Base-by-base conservation (phyloP, 1,139 yeast genomes). In the Debaryomyces fabryi region DNA sequence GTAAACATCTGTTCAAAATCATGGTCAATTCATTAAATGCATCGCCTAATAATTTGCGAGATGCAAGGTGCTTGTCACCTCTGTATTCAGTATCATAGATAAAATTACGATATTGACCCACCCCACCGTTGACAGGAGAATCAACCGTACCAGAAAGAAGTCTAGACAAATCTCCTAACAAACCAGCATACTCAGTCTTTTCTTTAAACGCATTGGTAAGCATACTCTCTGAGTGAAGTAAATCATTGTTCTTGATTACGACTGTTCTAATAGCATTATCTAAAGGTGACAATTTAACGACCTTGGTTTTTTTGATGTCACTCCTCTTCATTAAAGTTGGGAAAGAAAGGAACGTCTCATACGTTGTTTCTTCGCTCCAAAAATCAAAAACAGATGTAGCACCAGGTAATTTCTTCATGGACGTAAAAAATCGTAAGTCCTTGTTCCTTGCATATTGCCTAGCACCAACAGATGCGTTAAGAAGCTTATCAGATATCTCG, bases 61-160 rank as follows among this genome's bases (percentile, higher is more conserved):
- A 72, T 3, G 60, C 62, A 40, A 74, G 70, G 18, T 79, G 82
- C n/a, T 72, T 72, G 49, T 74, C 68, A 4, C 63, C 70, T 36
- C 62, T 63, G 50, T 71, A 71, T 49, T 68, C 68, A 7, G 71
- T 58, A 50, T 77, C 79, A 34, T 68, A 71, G 59, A 88, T 81
- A 66, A 90, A 88, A 2, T 81, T 79, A 51, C 93, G 78, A 69
- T 88, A 90, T 60, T 88, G 90, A 4, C 90, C 89, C 54, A 90
- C 89, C 49, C 97, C 97, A 34, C 97, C 97, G 64, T 90, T 90
- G 9, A 90, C 95, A 5, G 97, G 97, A 0, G 96, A 84, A 62
- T 90, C 96, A 49, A 90, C 93, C 0, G 97, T 88, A 42, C 97
- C 97, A 0, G 93, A 82, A 47, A 90, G 73, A 56, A 84, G 85